Base-by-base conservation (phyloP, 2,329 filamentous ascomycete genomes). In the Fusarium torreyae region DNA sequence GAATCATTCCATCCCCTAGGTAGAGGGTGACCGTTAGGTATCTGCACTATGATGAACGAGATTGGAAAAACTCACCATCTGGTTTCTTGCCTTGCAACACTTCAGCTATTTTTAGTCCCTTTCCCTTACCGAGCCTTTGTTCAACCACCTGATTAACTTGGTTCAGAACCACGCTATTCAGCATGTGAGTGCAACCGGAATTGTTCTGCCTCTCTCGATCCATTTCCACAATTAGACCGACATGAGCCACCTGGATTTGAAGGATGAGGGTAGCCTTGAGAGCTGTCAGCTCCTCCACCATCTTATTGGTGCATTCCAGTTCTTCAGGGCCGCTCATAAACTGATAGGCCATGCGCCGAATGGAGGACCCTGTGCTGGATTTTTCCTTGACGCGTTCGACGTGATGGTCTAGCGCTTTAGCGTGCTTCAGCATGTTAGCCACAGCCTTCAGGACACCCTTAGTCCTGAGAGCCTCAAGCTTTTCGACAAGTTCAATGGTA, bases 271-370 rank as follows among this genome's bases (percentile, higher is more conserved):
- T 59, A 3, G 42, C 26, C 10, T 59, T 59, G 26, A 46, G 50
- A 24, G 34, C n/a, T 22, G 26, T 40, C 3, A 59, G 50, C 26
- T 59, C 50, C 7, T 2, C 15, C 34, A 46, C 56, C 34, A 59
- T 45, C 24, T n/a, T 53, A 6, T 33, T 33, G 6, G 39, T 26
- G 7, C 9, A 10, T 15, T 58, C 55, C 3, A 53, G 6, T 8
- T 58, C 39, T 17, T 58, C 55, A 31, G 55, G 55, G 13, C 49
- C 56, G 7, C 24, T 34, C 56, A 59, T 59, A 7, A 54, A 54
- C 40, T 34, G 26, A 13, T 59, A 18, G 8, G 26, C 20, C 7
- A 6, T 8, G 8, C 26, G 40, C 18, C 40, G 49, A 28, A 34
- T 2, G 3, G 56, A 17, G 5, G 56, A 58, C 1, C 40, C 42